These are phyloP conservation scores for Pichia ethanolica DNA, from an alignment of 805 yeast species.

Conservation along the genomic window DNA sequence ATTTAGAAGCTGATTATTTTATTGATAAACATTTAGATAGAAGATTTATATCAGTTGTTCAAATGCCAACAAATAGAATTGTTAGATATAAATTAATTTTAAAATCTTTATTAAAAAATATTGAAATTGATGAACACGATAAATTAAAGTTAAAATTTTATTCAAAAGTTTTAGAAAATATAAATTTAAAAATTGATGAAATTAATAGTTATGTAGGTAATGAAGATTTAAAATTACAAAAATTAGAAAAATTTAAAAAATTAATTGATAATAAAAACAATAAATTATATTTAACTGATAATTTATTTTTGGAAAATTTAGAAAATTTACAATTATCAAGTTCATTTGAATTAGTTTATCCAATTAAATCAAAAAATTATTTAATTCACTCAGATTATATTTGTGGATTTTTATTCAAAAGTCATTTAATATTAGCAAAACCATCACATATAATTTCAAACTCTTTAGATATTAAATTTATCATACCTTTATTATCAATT, in stretches of 20 bases:
- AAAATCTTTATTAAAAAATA: conserved; percentile 31
- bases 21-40: conserved; percentile 40
- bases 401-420: conserved; percentile 41
- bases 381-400: conserved; percentile 14
- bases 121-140: conserved; percentile 15
- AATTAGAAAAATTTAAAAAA: conserved; percentile 13
- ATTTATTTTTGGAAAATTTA: conserved; percentile 37
- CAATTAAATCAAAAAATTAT: conserved; percentile 15
- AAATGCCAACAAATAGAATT: conserved; percentile 45
- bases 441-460: conserved; percentile 15
- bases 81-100: conserved; percentile 44
- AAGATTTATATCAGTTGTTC: conserved; percentile 45
- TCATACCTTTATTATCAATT: conserved; percentile 39
- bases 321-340: conserved; percentile 41
- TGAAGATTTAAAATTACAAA: conserved; percentile 15
- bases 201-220: conserved; percentile 19
- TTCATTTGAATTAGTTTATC: conserved; percentile 35
- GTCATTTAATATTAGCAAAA: conserved; percentile 38
- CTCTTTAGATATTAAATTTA: conserved; percentile 33
- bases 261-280: conserved; percentile 10
- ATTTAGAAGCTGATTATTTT: conserved; percentile 14
- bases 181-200: conserved; percentile 17
- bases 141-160: conserved; percentile 23
- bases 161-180: conserved; percentile 11
- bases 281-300: conserved; percentile 6